Evolutionary conservation across 1,139 yeast species (phyloP), one percentile per base, ranked within the genome.

Genomic region (Yamadazyma epiphylla): DNA sequence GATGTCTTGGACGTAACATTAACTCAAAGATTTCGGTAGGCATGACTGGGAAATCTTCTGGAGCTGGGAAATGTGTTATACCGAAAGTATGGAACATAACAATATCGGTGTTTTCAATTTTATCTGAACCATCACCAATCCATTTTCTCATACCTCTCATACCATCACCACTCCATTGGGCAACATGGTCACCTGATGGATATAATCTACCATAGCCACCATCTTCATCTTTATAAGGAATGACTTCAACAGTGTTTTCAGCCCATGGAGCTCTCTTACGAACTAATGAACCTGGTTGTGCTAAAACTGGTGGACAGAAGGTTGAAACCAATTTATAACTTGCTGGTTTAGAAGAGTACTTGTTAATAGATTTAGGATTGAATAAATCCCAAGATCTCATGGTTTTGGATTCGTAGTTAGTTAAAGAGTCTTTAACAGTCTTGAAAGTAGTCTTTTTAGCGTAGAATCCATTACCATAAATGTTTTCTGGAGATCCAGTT

Each of bases 11-110:
- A 57, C 91, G 74, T 55, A 83, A 64, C 64, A 80, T 67, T 45
- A 84, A 66, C 39, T 80, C 77, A 49, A 81, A 78, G 48, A 85
- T 81, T 60, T 83, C 94, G 24, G 88, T 81, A 29, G 94, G 94
- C 94, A 83, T 83, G 44, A 84, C 76, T 38, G 94, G 91, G 80
- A 82, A 84, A 60, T 83, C 94, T 64, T 83, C 94, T 38, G 94
- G 91, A 9, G 89, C 79, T 38, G 94, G 94, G 74, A 82, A 80
- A 53, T 83, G 94, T 25, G 91, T 80, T 43, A 83, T 74, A 49
- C 94, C 94, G 52, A 83, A 83, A 22, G 89, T 82, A 57, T 82
- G 91, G 77, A 79, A 84, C 47, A 79, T 60, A 30, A 82, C 69
- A 41, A 82, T 70, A 53, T 82, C 89, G 24, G 83, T 77, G 59